Conservation (phyloP, 2,329 filamentous ascomycete species). For the Escovopsis sp. region DNA sequence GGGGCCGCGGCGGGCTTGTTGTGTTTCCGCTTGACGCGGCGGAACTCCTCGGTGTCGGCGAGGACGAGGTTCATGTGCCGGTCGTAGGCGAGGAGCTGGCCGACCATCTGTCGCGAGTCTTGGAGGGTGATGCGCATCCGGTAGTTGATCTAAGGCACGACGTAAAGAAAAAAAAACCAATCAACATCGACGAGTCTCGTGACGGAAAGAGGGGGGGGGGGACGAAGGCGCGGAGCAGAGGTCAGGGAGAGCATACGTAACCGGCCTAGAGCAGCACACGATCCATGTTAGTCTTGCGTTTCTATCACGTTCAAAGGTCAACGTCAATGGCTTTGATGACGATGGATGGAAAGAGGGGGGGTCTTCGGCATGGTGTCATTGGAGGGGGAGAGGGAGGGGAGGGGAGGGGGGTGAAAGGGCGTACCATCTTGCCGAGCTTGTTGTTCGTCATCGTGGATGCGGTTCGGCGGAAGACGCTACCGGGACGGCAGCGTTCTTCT, state of each 20-base stretch:
- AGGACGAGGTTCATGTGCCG: slow-evolving; percentile 99
- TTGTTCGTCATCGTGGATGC: slow-evolving; percentile 25
- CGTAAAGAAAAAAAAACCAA: background rate
- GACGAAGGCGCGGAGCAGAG: slow-evolving; percentile 13
- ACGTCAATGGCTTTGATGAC: slow-evolving; percentile 20
- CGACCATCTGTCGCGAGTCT: slow-evolving; percentile 91
- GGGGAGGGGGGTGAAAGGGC: background rate
- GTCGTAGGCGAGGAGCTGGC: slow-evolving; percentile 96
- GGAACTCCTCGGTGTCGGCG: slow-evolving; percentile 96
- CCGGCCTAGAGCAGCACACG: slow-evolving; percentile 38
- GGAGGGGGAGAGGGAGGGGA: slow-evolving; percentile 15
- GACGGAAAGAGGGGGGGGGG: slow-evolving; percentile 4
- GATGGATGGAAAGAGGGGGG: slow-evolving; percentile 15
- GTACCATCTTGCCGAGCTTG: slow-evolving; percentile 99
- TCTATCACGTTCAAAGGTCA: slow-evolving; percentile 45
- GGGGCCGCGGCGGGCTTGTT: slow-evolving; percentile 56
- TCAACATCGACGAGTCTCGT: slow-evolving; percentile 3
- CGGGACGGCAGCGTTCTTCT: no score
- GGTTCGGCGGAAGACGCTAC: background rate
- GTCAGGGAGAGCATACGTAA: slow-evolving; percentile 42
- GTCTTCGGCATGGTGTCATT: background rate
- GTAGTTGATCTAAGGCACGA: slow-evolving; percentile 75
- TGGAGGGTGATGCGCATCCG: slow-evolving; percentile 94
- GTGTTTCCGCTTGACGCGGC: slow-evolving; percentile 74
- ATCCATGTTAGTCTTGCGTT: slow-evolving; percentile 9